Base-by-base conservation (phyloP, 2,329 filamentous ascomycete genomes). In the Aspergillus neoniger region DNA sequence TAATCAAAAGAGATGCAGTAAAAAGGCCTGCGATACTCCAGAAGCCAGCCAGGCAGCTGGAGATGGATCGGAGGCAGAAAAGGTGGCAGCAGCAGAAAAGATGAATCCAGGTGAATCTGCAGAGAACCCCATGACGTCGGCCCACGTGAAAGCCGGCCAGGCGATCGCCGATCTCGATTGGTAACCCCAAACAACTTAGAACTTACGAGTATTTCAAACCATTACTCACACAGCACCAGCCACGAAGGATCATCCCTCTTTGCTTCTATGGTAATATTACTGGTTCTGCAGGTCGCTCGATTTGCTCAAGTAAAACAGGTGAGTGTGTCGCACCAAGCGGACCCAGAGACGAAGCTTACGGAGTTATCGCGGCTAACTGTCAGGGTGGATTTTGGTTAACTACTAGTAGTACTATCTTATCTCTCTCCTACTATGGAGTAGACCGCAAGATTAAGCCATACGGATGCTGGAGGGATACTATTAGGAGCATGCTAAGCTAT, bases 91-190 rank as follows among this genome's bases (percentile, higher is more conserved):
- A n/a, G 47, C 10, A 30, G 47, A 50, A 50, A 50, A 50, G 47
- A 2, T 30, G 30, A 15, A 30, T 38, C 8, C 25, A 36, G 25
- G 25, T 44, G 43, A 44, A 57, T 54, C 25, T 17, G 57, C 25
- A 14, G 55, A 57, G 60, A 58, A 66, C 56, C 68, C 67, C 67
- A 75, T 75, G 73, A 75, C 72, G 73, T 75, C 72, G 71, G 48
- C 53, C 69, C 72, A 75, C 73, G 72, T 75, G 73, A 48, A 32
- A 17, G 53, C 53, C 17, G 39, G 39, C 47, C 36, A n/a, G 38
- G 36, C 44, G 21, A 50, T 50, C 15, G 23, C n/a, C 25, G n/a
- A 44, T 30, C 41, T 44, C 41, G 41, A 44, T 21, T 44, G 41
- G 41, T 4, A 36, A 12, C 12, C 19, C 12, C 19, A 44, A 44